Conservation (phyloP, 2,329 filamentous ascomycete genomes). For the Colletotrichum tropicicola region DNA sequence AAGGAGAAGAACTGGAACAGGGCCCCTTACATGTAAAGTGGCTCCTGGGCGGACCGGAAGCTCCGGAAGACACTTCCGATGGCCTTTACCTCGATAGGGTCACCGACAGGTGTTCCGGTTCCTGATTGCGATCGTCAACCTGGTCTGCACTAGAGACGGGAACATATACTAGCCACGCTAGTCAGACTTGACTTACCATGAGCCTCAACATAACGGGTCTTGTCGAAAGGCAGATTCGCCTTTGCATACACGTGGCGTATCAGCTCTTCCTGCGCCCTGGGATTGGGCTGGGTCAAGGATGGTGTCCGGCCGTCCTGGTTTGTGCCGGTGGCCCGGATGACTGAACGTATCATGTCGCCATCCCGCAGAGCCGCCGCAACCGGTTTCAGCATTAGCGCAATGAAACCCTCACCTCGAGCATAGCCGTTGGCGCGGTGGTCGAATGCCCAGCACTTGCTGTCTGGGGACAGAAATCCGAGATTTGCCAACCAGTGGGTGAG, state of each 20-base stretch:
- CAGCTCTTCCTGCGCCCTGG: conserved; percentile 39
- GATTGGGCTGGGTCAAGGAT: conserved; percentile 44
- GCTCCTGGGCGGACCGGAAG: conserved; percentile 45
- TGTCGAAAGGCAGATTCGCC: conserved; percentile 34
- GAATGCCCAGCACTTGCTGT: conserved; percentile 40
- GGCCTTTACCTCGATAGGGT: conserved; percentile 60
- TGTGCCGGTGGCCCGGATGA: conserved; percentile 44
- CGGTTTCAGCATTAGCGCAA: conserved; percentile 53
- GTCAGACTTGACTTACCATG: too few relatives aligned
- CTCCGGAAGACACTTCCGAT: conserved; percentile 52
- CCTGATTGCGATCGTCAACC: conserved; percentile 55
- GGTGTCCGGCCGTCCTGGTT: conserved; percentile 53
- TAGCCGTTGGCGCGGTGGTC: conserved; percentile 57
- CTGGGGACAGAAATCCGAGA: conserved; percentile 38
- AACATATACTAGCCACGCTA: too few relatives aligned
- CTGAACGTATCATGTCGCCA: conserved; percentile 38
- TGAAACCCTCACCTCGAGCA: conserved; percentile 56
- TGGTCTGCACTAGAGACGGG: too few relatives aligned
- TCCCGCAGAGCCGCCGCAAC: conserved; percentile 52
- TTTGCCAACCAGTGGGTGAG: conserved; percentile 32
- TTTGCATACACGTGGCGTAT: conserved; percentile 46
- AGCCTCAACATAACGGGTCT: conserved; percentile 47
- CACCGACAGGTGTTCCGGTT: conserved; percentile 62
- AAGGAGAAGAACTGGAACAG: background rate
- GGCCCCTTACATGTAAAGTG: conserved; percentile 1